Percentiles rank a stretch among this genome's conserved stretches.
phyloP scores from a whole-genome alignment of 2,329 filamentous ascomycete species.

The Hypoxylon sp. region DNA sequence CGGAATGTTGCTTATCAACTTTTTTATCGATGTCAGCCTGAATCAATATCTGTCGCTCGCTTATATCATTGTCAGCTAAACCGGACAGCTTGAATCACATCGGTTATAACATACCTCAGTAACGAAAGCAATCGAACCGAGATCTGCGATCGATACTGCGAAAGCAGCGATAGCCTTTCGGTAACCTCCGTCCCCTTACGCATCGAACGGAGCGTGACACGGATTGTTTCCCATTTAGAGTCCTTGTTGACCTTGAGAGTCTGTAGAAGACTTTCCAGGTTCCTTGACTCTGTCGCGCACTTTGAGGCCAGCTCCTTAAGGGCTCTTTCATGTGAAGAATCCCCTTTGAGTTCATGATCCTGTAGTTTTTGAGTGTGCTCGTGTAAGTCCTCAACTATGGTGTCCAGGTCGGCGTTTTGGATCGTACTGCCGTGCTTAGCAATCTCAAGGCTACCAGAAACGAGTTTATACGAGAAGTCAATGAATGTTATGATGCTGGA shows the following conservation, averaged over 20 bases:
- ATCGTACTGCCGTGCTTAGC: not conserved
- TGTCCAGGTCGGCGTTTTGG: slow-evolving; percentile 1
- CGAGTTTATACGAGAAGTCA: slow-evolving; percentile 15
- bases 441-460: slow-evolving; percentile 4
- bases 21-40: not conserved
- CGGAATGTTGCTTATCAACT: not conserved
- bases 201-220: not conserved
- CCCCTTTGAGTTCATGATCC: not conserved
- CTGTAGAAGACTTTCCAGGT: slow-evolving; percentile 1
- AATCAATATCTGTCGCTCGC: not conserved
- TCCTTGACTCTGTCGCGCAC: not conserved
- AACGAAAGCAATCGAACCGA: slow-evolving; percentile 1
- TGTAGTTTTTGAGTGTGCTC: not conserved
- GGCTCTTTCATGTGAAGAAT: slow-evolving; percentile 1
- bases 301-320: slow-evolving; percentile 1
- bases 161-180: slow-evolving; percentile 1
- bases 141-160: slow-evolving; percentile 7
- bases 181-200: not conserved
- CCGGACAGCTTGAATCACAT: not conserved
- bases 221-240: not conserved
- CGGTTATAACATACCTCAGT: slow-evolving; percentile 2
- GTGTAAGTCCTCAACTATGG: not conserved
- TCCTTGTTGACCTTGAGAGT: not conserved
- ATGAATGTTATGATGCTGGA: slow-evolving; percentile 28
- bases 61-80: not conserved